phyloP scores from a whole-genome alignment of 1,284 basidiomycete genomes.

The Cystobasidium pallidum region DNA sequence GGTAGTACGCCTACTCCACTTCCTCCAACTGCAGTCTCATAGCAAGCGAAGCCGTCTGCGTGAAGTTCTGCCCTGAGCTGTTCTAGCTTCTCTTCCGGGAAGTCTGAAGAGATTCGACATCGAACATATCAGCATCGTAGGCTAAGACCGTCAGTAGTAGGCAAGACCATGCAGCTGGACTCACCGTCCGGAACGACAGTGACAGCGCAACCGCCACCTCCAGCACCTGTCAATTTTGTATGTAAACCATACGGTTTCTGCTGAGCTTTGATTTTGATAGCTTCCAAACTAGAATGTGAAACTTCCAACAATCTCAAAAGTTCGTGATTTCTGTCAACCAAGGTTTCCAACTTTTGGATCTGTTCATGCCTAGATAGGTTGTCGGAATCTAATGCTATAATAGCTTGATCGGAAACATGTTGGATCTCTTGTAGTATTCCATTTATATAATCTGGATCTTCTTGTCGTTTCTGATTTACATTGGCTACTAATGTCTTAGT shows the following conservation, averaged over 20 bases:
- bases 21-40: constrained; percentile 90
- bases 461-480: constrained; percentile 72
- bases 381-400: constrained; percentile 71
- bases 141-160: not conserved
- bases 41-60: constrained; percentile 75
- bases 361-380: constrained; percentile 68
- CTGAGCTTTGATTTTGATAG: constrained; percentile 72
- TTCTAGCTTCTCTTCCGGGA: constrained; percentile 65
- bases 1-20: constrained; percentile 80
- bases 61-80: constrained; percentile 66
- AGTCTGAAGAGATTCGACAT: no score
- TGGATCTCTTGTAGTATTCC: constrained; percentile 77
- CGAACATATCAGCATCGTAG: not conserved
- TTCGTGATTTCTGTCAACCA: constrained; percentile 86
- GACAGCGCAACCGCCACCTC: constrained; percentile 97
- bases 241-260: constrained; percentile 70
- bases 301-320: constrained; percentile 89
- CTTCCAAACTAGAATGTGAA: constrained; percentile 84
- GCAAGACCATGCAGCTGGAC: constrained; percentile 32
- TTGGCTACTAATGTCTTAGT: constrained; percentile 93
- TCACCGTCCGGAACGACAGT: constrained; percentile 86
- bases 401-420: constrained; percentile 77
- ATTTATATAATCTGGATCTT: constrained; percentile 78
- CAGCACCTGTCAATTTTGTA: constrained; percentile 98
- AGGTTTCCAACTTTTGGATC: constrained; percentile 62